Base-by-base conservation (phyloP, 2,329 filamentous ascomycete genomes). In the Fusarium sacchari region DNA sequence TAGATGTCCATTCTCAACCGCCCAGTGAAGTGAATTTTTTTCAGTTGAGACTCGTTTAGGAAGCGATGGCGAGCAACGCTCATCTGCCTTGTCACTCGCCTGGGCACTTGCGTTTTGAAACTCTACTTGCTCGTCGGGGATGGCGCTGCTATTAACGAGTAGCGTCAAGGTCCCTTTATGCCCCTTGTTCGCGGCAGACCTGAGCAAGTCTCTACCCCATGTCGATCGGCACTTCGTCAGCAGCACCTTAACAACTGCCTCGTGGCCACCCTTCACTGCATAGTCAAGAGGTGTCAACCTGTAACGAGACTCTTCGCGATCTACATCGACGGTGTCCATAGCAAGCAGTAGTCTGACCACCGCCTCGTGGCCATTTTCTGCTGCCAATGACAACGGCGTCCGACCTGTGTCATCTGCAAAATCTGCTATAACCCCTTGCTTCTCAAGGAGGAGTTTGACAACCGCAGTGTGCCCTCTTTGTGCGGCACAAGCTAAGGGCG, bases 341-440 rank as follows among this genome's bases (percentile, higher is more conserved):
- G 18, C 6, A 46, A 46, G 18, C 0, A 46, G 18, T 0, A 46
- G 12, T 18, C 43, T 28, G 12, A 46, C 24, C 24, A 46, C 43
- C 0, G 18, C 18, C 18, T 46, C 43, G 8, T 28, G 24, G 5
- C 42, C 42, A 5, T 26, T 44, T 46, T 7, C 5, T 46, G 43
- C 43, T 2, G 43, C 24, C 0, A 46, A 7, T 28, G 18, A 46
- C 2, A 46, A 46, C 0, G 43, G 42, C 1, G 17, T 6, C 7
- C 17, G 42, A 0, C 6, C 7, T 8, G 0, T 0, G 0, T 0
- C 0, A 44, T 20, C 17, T 11, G 5, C 24, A 3, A 6, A 18
- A 17, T 20, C 24, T 9, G 24, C 42, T 1, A 44, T 17, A 0
- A 44, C 12, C 5, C 17, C 8, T 46, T 46, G 0, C 1, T 42